Evolutionary conservation across 805 yeast species (phyloP), one percentile per base, ranked within the genome.

Genomic region (Wickerhamiella spandovensis): DNA sequence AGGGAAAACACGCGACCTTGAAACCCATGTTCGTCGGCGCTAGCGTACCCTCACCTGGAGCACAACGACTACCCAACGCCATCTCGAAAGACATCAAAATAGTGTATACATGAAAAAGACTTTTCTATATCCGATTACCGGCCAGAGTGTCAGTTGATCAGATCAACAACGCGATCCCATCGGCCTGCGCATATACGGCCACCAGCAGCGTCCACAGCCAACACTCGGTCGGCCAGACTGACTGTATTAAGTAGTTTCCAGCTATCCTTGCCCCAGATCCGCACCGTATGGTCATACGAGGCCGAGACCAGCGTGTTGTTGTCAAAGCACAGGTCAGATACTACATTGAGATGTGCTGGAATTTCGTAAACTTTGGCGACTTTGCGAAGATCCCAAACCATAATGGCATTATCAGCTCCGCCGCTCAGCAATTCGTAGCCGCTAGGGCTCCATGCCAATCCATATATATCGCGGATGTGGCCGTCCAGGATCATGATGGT

Each of bases 351-450:
- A 64, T 90, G 97, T 0, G 89, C 87, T 2, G 87, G 80, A 4
- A 89, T 76, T 0, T 82, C 68, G 39, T 64, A 68, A 7, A 62
- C 49, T 3, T 60, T 61, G 17, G 72, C 64, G 8, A 69, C 71
- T 51, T 68, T 70, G 44, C 97, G 71, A 35, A 89, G 48, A 67
- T 89, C 97, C 97, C 97, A 90, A 2, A 89, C 72, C 59, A 83
- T 82, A 6, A 88, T 73, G 1, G 79, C 67, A 25, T 86, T 78
- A 66, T 89, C 97, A 0, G 83, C 90, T 52, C 94, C 78, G 2
- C 88, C 96, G 0, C 90, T 81, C 3, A 87, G 86, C 3, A 88
- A 57, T 47, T 83, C 81, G 56, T 73, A 73, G 1, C 95, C 95
- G 65, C 85, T 82, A 1, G 76, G 72, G 3, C 88, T 71, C 83